These are phyloP conservation scores for Pseudomonodictys pantanalensis DNA, from an alignment of 495 filamentous ascomycete species.

Conservation along the genomic window DNA sequence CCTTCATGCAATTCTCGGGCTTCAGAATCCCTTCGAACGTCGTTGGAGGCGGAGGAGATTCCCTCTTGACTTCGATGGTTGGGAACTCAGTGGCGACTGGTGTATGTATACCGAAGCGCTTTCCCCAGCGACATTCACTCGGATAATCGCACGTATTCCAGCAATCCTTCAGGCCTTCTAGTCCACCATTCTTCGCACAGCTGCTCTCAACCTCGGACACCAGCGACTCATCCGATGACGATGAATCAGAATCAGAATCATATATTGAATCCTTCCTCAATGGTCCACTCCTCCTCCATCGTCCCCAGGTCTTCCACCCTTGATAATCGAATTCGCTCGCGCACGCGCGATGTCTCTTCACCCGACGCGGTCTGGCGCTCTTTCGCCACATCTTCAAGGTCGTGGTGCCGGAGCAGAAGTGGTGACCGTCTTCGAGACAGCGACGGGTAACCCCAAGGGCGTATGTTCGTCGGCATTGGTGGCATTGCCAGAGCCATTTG, in stretches of 20 bases:
- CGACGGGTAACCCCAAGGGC: slow-evolving; percentile 46
- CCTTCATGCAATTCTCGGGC: slow-evolving; percentile 5
- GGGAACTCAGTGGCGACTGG: slow-evolving; percentile 6
- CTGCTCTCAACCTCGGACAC: background rate
- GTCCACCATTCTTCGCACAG: background rate
- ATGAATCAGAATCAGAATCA: background rate
- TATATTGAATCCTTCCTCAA: background rate
- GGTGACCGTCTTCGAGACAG: slow-evolving; percentile 50
- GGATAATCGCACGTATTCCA: slow-evolving; percentile 42
- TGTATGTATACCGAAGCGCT: slow-evolving; percentile 29
- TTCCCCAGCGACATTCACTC: slow-evolving; percentile 43
- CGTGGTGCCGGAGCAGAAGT: slow-evolving; percentile 48
- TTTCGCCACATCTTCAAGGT: slow-evolving; percentile 34
- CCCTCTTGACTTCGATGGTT: background rate
- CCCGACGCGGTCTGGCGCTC: slow-evolving; percentile 28
- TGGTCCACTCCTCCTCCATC: slow-evolving; percentile 40
- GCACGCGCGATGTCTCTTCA: slow-evolving; percentile 42
- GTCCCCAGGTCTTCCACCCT: slow-evolving; percentile 46
- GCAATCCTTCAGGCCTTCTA: slow-evolving; percentile 36
- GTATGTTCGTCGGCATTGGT: slow-evolving; percentile 46
- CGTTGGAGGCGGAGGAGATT: background rate
- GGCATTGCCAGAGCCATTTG: slow-evolving; percentile 50
- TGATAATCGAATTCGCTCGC: slow-evolving; percentile 49
- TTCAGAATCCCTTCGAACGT: slow-evolving; percentile 18
- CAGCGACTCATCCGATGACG: background rate